Percentiles rank a stretch among this genome's conserved stretches.
These are phyloP conservation scores for Spathaspora boniae DNA, from an alignment of 805 yeast species.

Conservation along the genomic window DNA sequence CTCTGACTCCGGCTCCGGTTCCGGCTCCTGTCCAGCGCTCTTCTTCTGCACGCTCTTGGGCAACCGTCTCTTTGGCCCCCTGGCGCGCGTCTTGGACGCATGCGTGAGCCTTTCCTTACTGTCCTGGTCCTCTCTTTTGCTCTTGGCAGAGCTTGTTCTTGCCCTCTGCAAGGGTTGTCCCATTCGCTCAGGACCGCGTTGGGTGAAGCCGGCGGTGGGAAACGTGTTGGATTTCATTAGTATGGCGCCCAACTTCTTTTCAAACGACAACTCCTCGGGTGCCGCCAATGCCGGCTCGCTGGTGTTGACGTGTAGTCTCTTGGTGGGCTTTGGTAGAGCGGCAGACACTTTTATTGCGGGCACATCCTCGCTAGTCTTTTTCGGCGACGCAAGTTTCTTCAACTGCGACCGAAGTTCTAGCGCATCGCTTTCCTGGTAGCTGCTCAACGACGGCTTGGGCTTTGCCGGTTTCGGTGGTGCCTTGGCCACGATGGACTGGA, in stretches of 20 bases:
- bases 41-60: conserved; percentile 25
- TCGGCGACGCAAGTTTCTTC: conserved; percentile 17
- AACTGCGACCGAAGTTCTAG: conserved; percentile 22
- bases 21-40: not conserved
- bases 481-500: conserved; percentile 1
- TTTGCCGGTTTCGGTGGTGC: conserved; percentile 19
- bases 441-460: conserved; percentile 16
- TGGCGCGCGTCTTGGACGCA: conserved; percentile 44
- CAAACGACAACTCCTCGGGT: conserved; percentile 8
- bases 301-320: not conserved
- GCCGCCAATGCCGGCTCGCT: conserved; percentile 1
- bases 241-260: conserved; percentile 8
- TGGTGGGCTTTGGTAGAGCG: not conserved
- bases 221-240: conserved; percentile 4
- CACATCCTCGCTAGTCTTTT: conserved; percentile 6
- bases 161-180: not conserved
- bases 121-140: conserved; percentile 4
- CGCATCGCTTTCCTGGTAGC: conserved; percentile 21
- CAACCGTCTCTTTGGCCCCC: conserved; percentile 50
- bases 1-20: conserved; percentile 1
- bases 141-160: conserved; percentile 5
- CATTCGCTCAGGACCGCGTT: too few relatives aligned
- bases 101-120: conserved; percentile 33
- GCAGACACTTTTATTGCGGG: conserved; percentile 3
- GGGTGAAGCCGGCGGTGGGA: not conserved